phyloP scores from a whole-genome alignment of 2,329 filamentous ascomycete genomes.

The Stachybotrys elegans region DNA sequence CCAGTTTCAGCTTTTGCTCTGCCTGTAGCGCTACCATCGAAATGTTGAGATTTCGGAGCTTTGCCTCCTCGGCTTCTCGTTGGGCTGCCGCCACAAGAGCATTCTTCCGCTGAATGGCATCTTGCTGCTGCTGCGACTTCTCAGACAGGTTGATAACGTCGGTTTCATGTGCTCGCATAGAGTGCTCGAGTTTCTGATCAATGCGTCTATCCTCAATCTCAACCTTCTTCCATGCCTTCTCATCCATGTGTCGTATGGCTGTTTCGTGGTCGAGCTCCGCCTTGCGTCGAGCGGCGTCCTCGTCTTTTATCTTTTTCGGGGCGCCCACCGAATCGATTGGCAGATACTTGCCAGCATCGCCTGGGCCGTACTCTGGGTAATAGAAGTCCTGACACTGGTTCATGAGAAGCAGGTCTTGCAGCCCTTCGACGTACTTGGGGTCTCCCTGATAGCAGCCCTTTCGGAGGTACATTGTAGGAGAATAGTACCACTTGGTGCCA shows the following conservation, averaged over 20 bases:
- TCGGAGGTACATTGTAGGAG: constrained; percentile 6
- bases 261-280: neutral
- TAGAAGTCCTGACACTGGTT: neutral
- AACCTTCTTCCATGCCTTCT: neutral
- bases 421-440: neutral
- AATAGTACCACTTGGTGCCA: constrained; percentile 4
- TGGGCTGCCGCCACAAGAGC: neutral
- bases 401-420: neutral
- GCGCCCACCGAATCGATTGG: neutral
- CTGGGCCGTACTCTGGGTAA: neutral
- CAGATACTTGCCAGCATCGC: neutral
- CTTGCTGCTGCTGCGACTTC: neutral
- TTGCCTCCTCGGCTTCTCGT: neutral
- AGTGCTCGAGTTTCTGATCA: neutral
- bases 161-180: neutral
- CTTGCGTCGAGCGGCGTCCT: neutral
- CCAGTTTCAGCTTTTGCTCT: neutral
- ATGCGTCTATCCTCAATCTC: neutral
- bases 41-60: neutral
- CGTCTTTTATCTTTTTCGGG: neutral
- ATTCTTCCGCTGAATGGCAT: neutral
- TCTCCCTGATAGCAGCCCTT: neutral
- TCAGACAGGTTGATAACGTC: neutral
- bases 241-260: neutral
- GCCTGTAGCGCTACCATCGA: neutral